Percentiles rank a stretch among this genome's conserved stretches.
Conservation (phyloP, 2,329 filamentous ascomycete genomes). For the Sporothrix mexicana region DNA sequence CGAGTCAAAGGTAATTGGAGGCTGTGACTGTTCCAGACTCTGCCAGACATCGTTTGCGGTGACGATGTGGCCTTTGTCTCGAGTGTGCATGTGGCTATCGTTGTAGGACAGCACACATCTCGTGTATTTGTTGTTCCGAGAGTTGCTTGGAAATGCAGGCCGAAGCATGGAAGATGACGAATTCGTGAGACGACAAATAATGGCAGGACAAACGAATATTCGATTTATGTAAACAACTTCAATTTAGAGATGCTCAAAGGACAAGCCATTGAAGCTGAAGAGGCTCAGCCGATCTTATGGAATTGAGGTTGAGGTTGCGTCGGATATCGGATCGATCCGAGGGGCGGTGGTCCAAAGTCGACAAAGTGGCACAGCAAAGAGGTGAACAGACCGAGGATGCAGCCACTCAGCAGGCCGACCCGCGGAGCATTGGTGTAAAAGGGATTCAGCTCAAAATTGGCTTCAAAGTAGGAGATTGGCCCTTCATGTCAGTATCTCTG, state of each 20-base stretch:
- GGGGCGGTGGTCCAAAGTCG: background rate
- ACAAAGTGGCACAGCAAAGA: background rate
- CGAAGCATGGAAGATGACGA: background rate
- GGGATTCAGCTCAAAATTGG: background rate
- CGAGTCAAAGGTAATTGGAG: background rate
- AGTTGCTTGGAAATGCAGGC: background rate
- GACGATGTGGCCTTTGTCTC: background rate
- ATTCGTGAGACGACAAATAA: background rate
- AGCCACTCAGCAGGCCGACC: no score
- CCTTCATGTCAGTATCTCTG: background rate
- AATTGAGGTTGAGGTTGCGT: background rate
- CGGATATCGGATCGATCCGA: conserved; percentile 3
- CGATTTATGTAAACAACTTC: no score
- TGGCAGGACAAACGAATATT: background rate
- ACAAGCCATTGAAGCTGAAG: background rate
- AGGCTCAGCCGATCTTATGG: background rate
- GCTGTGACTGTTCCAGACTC: no score
- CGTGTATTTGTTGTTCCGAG: background rate
- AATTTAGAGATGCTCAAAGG: no score
- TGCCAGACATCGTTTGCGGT: no score
- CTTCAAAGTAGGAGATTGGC: background rate
- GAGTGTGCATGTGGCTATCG: background rate
- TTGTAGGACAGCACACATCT: background rate
- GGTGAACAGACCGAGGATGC: background rate
- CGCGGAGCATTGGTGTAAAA: background rate